Base-by-base conservation (phyloP, 1,139 yeast species). In the Zygotorulaspora mrakii region DNA sequence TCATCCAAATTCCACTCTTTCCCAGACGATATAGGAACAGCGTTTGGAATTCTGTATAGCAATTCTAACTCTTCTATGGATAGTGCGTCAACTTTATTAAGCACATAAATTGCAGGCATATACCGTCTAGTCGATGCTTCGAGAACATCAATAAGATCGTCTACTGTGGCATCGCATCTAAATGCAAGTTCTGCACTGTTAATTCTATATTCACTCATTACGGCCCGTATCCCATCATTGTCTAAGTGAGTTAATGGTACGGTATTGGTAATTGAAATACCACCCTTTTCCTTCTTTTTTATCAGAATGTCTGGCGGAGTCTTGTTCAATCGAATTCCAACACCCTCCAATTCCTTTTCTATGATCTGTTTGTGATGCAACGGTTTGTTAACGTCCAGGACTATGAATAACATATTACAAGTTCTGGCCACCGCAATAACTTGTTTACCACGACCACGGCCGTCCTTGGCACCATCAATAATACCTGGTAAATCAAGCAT, bases 401-500 rank as follows among this genome's bases (percentile, higher is more conserved):
- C 95, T 60, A 91, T 85, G 64, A 91, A 91, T 42, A 91, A 76
- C 57, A 94, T 70, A 62, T 91, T 89, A 57, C 96, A 94, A 5
- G 96, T 86, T 65, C 98, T 77, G 5, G 98, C 97, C 42, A 89
- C 97, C 0, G 98, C 98, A 68, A 91, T 91, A 45, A 91, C 98
- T 68, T 91, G 98, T 56, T 82, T 85, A 76, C 99, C 99, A 71
- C 99, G 80, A 71, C 99, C 98, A 65, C 89, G 85, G 68, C 98
- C 98, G 59, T 91, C 97, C 56, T 89, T 89, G 43, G 98, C 99
- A 65, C 98, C 98, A 66, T 94, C 97, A 55, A 91, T 91, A 58
- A 91, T 91, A 64, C 99, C 99, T 3, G 99, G 99, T 55, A 91
- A 74, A 76, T 91, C 99, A 60, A 91, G 72, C 94, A 94, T 87